A percentile compares a stretch with the other conserved stretches of the same genome.
Conservation (phyloP, 129 eudicot species). For the Chrysanthemum lavandulifolium region DNA sequence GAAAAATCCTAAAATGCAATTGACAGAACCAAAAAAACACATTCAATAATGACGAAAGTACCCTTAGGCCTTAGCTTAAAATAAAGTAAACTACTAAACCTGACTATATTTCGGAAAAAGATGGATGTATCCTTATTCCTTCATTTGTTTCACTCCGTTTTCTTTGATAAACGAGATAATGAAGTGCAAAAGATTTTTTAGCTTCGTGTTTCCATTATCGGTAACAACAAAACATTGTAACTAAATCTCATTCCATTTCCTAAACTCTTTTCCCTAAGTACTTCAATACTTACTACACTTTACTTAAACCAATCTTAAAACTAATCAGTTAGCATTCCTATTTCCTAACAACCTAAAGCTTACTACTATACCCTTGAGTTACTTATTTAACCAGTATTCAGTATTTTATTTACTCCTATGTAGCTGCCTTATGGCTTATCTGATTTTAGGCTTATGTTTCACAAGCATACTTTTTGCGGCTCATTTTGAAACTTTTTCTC, state of each 20-base stretch:
- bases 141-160: not conserved
- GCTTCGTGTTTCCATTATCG: not conserved
- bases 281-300: not conserved
- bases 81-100: not conserved
- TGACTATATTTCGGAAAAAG: not conserved
- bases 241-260: no score
- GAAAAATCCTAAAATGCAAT: not conserved
- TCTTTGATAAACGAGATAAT: not conserved
- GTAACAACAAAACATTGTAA: not conserved
- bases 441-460: no score
- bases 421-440: no score
- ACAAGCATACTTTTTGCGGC: no score
- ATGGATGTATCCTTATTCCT: not conserved
- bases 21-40: not conserved
- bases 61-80: not conserved
- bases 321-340: not conserved
- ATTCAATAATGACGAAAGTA: not conserved
- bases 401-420: not conserved
- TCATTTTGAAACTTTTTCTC: no score
- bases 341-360: not conserved
- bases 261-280: not conserved
- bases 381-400: not conserved
- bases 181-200: not conserved
- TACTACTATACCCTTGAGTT: not conserved
- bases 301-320: not conserved